Evolutionary conservation across 2,329 filamentous ascomycete genomes (phyloP).

Genomic region (Tolypocladium paradoxum): DNA sequence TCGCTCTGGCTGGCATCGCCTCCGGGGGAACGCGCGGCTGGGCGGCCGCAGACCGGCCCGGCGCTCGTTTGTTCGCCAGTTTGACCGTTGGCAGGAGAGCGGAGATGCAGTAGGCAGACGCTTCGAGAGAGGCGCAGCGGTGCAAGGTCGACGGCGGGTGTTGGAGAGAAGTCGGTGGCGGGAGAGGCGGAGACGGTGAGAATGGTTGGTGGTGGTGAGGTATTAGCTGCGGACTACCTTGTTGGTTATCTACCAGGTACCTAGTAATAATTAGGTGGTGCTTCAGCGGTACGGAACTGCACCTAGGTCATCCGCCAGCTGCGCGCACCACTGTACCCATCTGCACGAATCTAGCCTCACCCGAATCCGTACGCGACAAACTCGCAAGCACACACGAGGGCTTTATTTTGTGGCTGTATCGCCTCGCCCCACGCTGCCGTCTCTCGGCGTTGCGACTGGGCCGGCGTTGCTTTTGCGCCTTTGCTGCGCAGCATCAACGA

Average conservation of each 20-base stretch:
- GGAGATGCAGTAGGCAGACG: background rate
- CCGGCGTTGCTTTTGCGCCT: background rate
- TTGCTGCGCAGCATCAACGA: background rate
- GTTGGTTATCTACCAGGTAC: too few species aligned
- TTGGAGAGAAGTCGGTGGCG: background rate
- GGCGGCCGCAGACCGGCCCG: background rate
- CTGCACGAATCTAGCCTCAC: too few species aligned
- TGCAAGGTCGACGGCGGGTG: background rate
- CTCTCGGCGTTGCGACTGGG: background rate
- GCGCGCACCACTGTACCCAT: too few species aligned
- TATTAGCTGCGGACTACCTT: too few species aligned
- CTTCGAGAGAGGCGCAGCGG: background rate
- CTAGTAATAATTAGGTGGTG: too few species aligned
- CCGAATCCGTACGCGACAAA: too few species aligned
- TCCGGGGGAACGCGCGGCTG: background rate
- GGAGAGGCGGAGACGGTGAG: background rate
- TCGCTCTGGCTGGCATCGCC: constrained; percentile 13
- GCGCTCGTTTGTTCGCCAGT: background rate
- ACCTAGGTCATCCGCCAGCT: too few species aligned
- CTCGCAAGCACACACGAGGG: too few species aligned
- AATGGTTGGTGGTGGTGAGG: background rate
- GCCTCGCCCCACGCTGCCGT: background rate
- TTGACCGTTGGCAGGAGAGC: too few species aligned
- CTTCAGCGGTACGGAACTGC: too few species aligned
- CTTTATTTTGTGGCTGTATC: background rate